phyloP scores from a whole-genome alignment of 495 filamentous ascomycete species.

The Rusavskia elegans region DNA sequence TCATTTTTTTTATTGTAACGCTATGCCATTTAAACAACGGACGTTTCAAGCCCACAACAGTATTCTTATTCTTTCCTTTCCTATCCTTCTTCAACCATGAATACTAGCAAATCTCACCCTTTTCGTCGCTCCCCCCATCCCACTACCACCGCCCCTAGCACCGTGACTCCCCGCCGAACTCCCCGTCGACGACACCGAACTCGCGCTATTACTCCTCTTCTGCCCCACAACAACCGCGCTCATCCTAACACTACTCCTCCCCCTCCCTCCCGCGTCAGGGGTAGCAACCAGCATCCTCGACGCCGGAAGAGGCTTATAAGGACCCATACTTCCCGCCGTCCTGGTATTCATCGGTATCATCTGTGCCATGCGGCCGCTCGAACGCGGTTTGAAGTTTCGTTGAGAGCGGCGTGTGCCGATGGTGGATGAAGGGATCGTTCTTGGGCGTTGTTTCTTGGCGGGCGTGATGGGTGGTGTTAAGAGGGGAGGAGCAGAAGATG shows the following conservation, averaged over 20 bases:
- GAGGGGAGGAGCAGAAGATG: too few species aligned
- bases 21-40: too few species aligned
- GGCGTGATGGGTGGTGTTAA: too few species aligned
- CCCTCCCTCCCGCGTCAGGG: neutral
- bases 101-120: too few species aligned
- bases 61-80: too few species aligned
- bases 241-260: neutral
- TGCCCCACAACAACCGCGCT: neutral
- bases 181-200: neutral
- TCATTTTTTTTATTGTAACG: too few species aligned
- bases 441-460: too few species aligned
- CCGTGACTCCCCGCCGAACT: neutral
- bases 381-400: neutral
- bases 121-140: neutral
- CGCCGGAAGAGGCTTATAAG: neutral
- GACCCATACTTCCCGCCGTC: neutral
- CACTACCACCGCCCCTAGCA: neutral
- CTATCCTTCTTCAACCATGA: too few species aligned
- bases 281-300: neutral
- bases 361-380: neutral
- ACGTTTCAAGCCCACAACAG: too few species aligned
- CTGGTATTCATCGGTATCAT: neutral
- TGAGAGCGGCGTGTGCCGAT: neutral
- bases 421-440: too few species aligned
- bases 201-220: neutral